Base-by-base conservation (phyloP, 345 rosid species). In the Melaleuca quinquenervia region DNA sequence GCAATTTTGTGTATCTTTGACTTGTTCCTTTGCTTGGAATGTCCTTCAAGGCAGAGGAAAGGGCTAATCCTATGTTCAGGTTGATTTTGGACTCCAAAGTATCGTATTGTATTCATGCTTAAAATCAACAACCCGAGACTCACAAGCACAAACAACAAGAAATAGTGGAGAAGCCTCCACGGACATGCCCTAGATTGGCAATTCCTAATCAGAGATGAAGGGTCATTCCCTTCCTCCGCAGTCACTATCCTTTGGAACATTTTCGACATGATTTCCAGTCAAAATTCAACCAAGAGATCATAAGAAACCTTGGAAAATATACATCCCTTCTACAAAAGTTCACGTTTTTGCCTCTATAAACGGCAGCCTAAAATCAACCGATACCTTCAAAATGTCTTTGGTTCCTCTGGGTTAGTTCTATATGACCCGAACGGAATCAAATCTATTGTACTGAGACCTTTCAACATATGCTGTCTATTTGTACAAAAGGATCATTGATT, bases 221-320 rank as follows among this genome's bases (percentile, higher is more conserved):
- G 87, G 24, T 93, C 94, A 85, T 91, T 89, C 8, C 93, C 93
- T 87, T 95, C 97, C 87, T 93, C 97, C 88, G 89, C 70, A 50
- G 91, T 88, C 82, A 44, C 82, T 44, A 82, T 82, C 87, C 85
- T 89, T 44, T 88, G 55, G 85, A 86, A 87, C 91, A 89, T 88
- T 84, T 76, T 85, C 10, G 26, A 88, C 60, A 44, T 56, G 84
- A 82, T n/a, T 52, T 21, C 22, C 85, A 84, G 22, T 26, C 83
- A 32, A 52, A 48, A 50, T 84, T 53, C 6, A 82, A 84, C 27
- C 75, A 52, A 52, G 53, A 45, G 76, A 48, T 78, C 26, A 12
- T 48, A 45, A 84, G 15, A 49, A n/a, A 52, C 41, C 76, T 27
- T 55, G 0, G 44, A 64, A 84, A 84, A 50, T 48, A 1, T 48